Evolutionary conservation across 2,329 filamentous ascomycete genomes (phyloP).

Genomic region (Fusarium sp.): DNA sequence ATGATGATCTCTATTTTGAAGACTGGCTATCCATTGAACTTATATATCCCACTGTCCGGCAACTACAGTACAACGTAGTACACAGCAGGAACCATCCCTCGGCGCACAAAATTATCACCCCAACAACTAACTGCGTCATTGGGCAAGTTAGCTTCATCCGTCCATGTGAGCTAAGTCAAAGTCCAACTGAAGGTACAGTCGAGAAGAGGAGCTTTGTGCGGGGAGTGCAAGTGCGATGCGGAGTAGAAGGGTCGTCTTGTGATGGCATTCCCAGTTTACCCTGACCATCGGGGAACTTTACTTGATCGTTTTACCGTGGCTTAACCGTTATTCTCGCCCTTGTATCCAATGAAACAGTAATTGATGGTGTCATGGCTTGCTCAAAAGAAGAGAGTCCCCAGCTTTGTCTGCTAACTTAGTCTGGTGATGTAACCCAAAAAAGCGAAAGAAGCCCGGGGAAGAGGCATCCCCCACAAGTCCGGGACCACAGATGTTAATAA

Average conservation of each 20-base stretch:
- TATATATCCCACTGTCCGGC: constrained; percentile 26
- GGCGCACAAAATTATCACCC: neutral
- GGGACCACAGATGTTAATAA: constrained; percentile 21
- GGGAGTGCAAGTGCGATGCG: constrained; percentile 1
- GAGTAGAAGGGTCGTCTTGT: constrained; percentile 23
- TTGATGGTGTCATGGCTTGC: constrained; percentile 17
- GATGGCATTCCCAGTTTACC: constrained; percentile 35
- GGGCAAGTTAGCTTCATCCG: constrained; percentile 1
- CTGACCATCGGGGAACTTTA: constrained; percentile 16
- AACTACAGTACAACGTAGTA: neutral
- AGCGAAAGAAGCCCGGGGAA: constrained; percentile 16
- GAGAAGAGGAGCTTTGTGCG: constrained; percentile 10
- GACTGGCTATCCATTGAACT: neutral
- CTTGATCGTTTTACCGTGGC: constrained; percentile 6
- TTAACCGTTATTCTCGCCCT: constrained; percentile 2
- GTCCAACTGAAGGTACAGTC: neutral
- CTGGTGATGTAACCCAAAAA: constrained; percentile 31
- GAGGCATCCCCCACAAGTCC: neutral
- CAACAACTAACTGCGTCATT: constrained; percentile 22
- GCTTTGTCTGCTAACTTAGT: constrained; percentile 13
- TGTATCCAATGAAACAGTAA: constrained; percentile 1
- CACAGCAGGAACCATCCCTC: constrained; percentile 4
- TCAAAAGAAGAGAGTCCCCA: constrained; percentile 4
- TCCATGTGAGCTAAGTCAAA: neutral
- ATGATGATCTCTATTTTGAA: constrained; percentile 17